A percentile compares a stretch with the other conserved stretches of the same genome.
Evolutionary conservation across 1,284 basidiomycete species (phyloP).

Genomic region (Takashimella tepidaria): DNA sequence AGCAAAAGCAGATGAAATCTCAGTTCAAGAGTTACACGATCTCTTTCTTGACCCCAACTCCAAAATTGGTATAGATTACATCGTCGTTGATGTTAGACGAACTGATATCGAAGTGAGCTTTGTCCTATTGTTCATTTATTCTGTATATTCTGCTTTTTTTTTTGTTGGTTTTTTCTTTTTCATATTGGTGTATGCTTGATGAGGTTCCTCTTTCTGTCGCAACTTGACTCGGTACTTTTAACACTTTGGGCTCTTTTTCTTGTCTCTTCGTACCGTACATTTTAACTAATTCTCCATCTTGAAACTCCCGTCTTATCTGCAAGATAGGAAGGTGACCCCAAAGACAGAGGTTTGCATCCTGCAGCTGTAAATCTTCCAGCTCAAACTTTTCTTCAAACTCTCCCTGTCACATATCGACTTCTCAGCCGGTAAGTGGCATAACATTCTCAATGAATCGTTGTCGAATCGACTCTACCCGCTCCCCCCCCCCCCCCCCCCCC

Average conservation of each 20-base stretch:
- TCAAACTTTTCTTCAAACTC: slow-evolving; percentile 31
- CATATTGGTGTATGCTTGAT: neutral
- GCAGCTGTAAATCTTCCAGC: slow-evolving; percentile 36
- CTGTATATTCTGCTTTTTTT: too few species aligned
- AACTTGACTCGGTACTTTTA: neutral
- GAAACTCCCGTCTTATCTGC: too few species aligned
- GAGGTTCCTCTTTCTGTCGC: neutral
- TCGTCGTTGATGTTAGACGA: slow-evolving; percentile 32
- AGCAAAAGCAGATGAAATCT: slow-evolving; percentile 11
- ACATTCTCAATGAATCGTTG: neutral
- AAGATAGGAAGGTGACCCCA: slow-evolving; percentile 14
- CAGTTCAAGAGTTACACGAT: slow-evolving; percentile 17
- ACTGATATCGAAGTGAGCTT: slow-evolving; percentile 26
- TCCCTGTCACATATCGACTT: slow-evolving; percentile 15
- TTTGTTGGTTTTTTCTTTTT: too few species aligned
- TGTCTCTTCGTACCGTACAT: neutral
- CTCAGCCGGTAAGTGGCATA: slow-evolving; percentile 15
- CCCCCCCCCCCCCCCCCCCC: too few species aligned
- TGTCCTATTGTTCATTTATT: too few species aligned
- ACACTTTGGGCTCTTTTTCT: neutral
- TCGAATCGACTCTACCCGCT: too few species aligned
- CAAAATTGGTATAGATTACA: slow-evolving; percentile 14
- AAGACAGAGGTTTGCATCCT: slow-evolving; percentile 19
- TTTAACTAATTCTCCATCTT: too few species aligned
- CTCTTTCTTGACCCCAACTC: slow-evolving; percentile 1